Evolutionary conservation across 768 basidiomycete species (phyloP).

Genomic region (Leccinum longicurvipes): DNA sequence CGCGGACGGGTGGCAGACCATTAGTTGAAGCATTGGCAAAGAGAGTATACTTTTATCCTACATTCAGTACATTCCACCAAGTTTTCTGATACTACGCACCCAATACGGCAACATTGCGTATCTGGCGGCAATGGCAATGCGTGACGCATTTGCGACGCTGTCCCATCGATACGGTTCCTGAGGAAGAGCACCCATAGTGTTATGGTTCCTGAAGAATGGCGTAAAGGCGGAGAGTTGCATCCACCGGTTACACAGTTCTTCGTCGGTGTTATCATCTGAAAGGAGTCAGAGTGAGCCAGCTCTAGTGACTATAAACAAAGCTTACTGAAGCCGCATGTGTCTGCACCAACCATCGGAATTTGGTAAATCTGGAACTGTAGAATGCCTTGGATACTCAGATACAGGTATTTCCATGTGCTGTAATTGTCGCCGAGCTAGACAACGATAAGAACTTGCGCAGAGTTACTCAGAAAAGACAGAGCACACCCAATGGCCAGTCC

Average conservation of each 20-base stretch:
- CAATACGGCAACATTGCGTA: slow-evolving; percentile 78
- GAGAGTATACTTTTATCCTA: slow-evolving; percentile 54
- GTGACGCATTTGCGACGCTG: slow-evolving; percentile 72
- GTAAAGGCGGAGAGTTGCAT: slow-evolving; percentile 82
- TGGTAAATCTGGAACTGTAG: slow-evolving; percentile 86
- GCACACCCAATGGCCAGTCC: slow-evolving; percentile 69
- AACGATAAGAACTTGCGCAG: neutral
- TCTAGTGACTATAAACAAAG: neutral
- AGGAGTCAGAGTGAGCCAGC: neutral
- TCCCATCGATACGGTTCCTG: slow-evolving; percentile 85
- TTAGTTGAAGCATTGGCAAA: slow-evolving; percentile 49
- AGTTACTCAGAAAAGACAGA: neutral
- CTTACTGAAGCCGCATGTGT: slow-evolving; percentile 44
- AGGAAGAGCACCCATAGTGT: slow-evolving; percentile 56
- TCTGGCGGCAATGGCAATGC: slow-evolving; percentile 68
- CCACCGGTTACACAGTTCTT: slow-evolving; percentile 83
- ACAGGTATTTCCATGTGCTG: slow-evolving; percentile 72
- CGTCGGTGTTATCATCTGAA: slow-evolving; percentile 58
- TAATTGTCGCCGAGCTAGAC: slow-evolving; percentile 70
- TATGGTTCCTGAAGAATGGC: slow-evolving; percentile 84
- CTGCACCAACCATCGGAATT: slow-evolving; percentile 81
- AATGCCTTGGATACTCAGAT: slow-evolving; percentile 69
- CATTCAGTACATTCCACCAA: neutral
- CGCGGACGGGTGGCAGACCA: no score
- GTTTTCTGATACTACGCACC: slow-evolving; percentile 41